Conservation (phyloP, 208 protist genomes). For the Wallacemonas collosoma region DNA sequence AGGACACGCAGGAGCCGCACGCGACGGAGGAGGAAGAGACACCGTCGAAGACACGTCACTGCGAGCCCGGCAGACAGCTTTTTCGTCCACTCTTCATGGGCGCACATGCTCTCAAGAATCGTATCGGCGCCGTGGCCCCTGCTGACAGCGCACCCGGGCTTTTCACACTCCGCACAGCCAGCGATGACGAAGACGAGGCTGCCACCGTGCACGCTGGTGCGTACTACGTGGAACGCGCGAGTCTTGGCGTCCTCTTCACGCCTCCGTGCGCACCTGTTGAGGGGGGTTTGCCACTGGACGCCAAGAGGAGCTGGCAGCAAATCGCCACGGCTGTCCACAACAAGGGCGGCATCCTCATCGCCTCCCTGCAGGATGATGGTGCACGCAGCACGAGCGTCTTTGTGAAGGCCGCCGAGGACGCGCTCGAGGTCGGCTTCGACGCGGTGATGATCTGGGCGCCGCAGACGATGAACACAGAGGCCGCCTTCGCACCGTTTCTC, state of each 20-base stretch:
- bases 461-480: neutral
- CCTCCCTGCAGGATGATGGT: conserved; percentile 34
- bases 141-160: neutral
- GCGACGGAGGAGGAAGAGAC: neutral
- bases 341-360: conserved; percentile 24
- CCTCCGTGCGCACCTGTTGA: conserved; percentile 13
- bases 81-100: conserved; percentile 4
- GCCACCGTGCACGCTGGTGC: neutral
- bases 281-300: conserved; percentile 22
- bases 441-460: conserved; percentile 48
- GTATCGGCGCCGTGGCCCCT: neutral
- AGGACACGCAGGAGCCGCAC: neutral
- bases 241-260: conserved; percentile 29
- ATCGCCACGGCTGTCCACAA: conserved; percentile 30
- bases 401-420: conserved; percentile 31
- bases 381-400: neutral
- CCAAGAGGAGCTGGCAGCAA: conserved; percentile 17
- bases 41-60: neutral
- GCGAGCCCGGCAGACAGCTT: neutral
- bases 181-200: no score
- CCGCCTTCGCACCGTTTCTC: conserved; percentile 1
- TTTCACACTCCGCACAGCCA: neutral
- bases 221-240: conserved; percentile 42
- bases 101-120: conserved; percentile 1
- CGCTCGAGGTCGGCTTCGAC: conserved; percentile 57